Evolutionary conservation across 2,329 filamentous ascomycete species (phyloP), one percentile per base, ranked within the genome.

Genomic region (Sarocladium kiliense): DNA sequence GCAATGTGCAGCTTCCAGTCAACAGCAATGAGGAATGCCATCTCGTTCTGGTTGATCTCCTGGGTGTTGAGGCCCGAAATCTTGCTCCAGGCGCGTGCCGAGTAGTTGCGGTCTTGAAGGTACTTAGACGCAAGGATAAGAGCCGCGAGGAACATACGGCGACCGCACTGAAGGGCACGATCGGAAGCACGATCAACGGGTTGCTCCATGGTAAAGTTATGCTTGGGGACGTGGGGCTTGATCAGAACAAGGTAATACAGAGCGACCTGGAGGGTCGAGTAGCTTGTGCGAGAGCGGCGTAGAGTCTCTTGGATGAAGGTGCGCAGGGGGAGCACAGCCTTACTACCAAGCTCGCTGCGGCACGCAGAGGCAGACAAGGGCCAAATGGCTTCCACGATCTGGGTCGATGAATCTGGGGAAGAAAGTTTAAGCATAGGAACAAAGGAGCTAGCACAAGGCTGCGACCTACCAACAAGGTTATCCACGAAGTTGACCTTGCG

Each of bases 231-330:
- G 72, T 91, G 89, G 21, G 89, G 84, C 76, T 95, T 96, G 71
- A 99, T 92, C 63, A 97, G 81, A 66, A 99, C 87, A 66, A 99
- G 76, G 70, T 99, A 99, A 72, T 97, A 99, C 59, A 99, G 78
- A 25, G 94, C 93, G 58, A 99, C 94, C 74, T 97, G 94, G 55
- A 99, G 77, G 27, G 94, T 99, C 57, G 93, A 97, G 75, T 97
- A 99, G 75, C 92, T 97, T 42, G 94, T 96, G 65, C 93, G 87
- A 58, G 94, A 99, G 64, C 94, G 86, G 63, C 92, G 89, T 61
- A 99, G 79, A 19, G 94, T 97, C 78, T 97, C 94, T 73, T 97
- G 92, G 65, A 99, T 97, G 70, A 97, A 99, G 54, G 88, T 96
- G 62, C 92, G 89, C 65, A 99, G 79, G 57, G 93, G 92, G 61